phyloP scores from a whole-genome alignment of 495 filamentous ascomycete species.

The Penicillium malachiteum region DNA sequence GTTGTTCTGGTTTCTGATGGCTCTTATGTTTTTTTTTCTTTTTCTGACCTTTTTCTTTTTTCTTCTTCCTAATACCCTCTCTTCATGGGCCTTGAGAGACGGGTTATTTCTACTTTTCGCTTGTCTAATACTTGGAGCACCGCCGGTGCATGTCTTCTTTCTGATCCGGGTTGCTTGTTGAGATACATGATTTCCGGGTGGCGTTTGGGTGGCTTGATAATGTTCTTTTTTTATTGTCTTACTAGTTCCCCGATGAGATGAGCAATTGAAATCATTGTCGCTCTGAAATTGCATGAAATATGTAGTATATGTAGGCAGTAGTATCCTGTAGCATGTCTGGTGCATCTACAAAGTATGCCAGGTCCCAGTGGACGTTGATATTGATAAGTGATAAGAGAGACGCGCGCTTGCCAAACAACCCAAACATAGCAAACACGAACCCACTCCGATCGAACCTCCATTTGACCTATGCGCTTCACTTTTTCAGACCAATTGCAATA shows the following conservation, averaged over 20 bases:
- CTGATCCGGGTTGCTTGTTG: slow-evolving; percentile 25
- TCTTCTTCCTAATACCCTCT: slow-evolving; percentile 15
- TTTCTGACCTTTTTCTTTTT: not conserved
- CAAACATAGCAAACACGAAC: slow-evolving; percentile 23
- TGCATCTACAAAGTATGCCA: not conserved
- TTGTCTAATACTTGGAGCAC: slow-evolving; percentile 33
- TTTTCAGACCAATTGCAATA: slow-evolving; percentile 4
- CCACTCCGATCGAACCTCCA: slow-evolving; percentile 4
- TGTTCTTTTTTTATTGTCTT: slow-evolving; percentile 13
- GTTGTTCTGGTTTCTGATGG: slow-evolving; percentile 29
- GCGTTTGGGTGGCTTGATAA: slow-evolving; percentile 29
- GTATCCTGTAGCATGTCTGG: not conserved
- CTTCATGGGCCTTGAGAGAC: slow-evolving; percentile 17
- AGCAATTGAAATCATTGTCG: slow-evolving; percentile 20
- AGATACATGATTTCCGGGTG: slow-evolving; percentile 29
- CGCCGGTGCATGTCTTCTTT: slow-evolving; percentile 24
- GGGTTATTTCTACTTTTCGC: slow-evolving; percentile 19
- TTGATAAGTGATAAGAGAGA: slow-evolving; percentile 23
- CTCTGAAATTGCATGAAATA: slow-evolving; percentile 17
- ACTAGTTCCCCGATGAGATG: slow-evolving; percentile 22
- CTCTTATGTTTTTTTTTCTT: slow-evolving; percentile 14
- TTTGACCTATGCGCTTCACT: not conserved
- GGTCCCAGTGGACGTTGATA: not conserved
- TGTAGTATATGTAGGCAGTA: not conserved
- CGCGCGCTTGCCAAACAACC: slow-evolving; percentile 19